Evolutionary conservation across 257 asterid genomes (phyloP).

Genomic region (Jacaranda copaia): DNA sequence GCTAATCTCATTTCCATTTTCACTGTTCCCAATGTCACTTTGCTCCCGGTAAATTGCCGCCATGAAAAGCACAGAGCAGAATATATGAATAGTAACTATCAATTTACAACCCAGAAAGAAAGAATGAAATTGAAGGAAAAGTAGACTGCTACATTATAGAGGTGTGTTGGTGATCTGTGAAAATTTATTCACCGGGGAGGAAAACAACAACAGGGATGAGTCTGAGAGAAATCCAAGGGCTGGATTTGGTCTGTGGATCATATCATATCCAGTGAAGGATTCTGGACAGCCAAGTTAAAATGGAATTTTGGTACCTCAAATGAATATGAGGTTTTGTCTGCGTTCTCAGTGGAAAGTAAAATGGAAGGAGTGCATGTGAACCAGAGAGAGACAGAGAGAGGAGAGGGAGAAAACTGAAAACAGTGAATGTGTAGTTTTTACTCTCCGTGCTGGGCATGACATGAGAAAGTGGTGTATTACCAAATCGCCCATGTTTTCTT

Average conservation of each 20-base stretch:
- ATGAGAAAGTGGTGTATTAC: slow-evolving; percentile 17
- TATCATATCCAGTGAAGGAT: slow-evolving; percentile 56
- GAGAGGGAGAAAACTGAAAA: slow-evolving; percentile 1
- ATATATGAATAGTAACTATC: not conserved
- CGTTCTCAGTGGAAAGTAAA: slow-evolving; percentile 29
- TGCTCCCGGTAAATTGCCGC: slow-evolving; percentile 47
- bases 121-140: not conserved
- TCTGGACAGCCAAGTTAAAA: slow-evolving; percentile 51
- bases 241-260: slow-evolving; percentile 39
- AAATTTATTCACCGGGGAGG: slow-evolving; percentile 31
- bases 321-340: slow-evolving; percentile 49
- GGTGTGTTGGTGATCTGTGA: not conserved
- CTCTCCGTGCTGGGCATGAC: slow-evolving; percentile 28
- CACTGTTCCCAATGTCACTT: slow-evolving; percentile 24
- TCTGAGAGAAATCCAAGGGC: slow-evolving; percentile 43
- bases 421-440: slow-evolving; percentile 37
- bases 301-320: slow-evolving; percentile 20
- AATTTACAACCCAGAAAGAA: slow-evolving; percentile 20
- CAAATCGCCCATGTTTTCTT: slow-evolving; percentile 31
- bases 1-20: slow-evolving; percentile 42
- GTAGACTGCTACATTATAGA: not conserved
- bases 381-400: slow-evolving; percentile 27
- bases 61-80: slow-evolving; percentile 40
- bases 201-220: slow-evolving; percentile 47
- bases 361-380: slow-evolving; percentile 69